phyloP scores from a whole-genome alignment of 805 yeast species.

The Metschnikowia colocasiae region DNA sequence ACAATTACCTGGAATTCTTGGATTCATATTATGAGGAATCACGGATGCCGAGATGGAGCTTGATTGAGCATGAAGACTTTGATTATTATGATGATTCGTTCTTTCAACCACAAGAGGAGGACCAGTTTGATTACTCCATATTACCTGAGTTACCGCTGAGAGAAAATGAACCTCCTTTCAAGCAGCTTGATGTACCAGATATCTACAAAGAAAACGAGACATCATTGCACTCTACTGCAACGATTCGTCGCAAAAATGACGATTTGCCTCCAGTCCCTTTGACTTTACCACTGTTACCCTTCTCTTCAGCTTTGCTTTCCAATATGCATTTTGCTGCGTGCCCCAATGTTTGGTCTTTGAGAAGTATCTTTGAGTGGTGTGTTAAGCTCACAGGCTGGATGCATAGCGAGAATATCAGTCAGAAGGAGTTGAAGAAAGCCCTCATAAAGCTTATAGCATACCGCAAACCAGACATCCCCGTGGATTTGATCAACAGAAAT shows the following conservation, averaged over 20 bases:
- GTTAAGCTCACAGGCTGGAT: slow-evolving; percentile 50
- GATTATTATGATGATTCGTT: slow-evolving; percentile 16
- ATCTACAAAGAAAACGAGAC: neutral
- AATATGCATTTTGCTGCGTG: slow-evolving; percentile 50
- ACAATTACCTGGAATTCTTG: slow-evolving; percentile 8
- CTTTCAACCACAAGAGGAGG: slow-evolving; percentile 20
- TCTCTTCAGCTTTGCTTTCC: slow-evolving; percentile 46
- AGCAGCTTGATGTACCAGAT: neutral
- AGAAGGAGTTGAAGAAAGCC: slow-evolving; percentile 50
- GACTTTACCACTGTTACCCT: slow-evolving; percentile 54
- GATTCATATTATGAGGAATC: slow-evolving; percentile 14
- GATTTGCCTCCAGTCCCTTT: slow-evolving; percentile 43
- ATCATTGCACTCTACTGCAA: neutral
- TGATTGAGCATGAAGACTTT: slow-evolving; percentile 15
- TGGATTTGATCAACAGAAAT: slow-evolving; percentile 48
- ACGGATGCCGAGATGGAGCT: slow-evolving; percentile 17
- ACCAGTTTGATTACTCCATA: slow-evolving; percentile 32
- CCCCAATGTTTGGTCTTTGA: slow-evolving; percentile 43
- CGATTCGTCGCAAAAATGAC: slow-evolving; percentile 16
- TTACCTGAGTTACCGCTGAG: slow-evolving; percentile 32
- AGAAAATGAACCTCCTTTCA: slow-evolving; percentile 6
- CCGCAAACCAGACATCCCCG: slow-evolving; percentile 46
- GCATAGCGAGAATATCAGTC: slow-evolving; percentile 47
- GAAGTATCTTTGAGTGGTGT: slow-evolving; percentile 54
- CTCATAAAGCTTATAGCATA: slow-evolving; percentile 49